Evolutionary conservation across 768 basidiomycete species (phyloP).

Genomic region (Leucosporidium scottii): DNA sequence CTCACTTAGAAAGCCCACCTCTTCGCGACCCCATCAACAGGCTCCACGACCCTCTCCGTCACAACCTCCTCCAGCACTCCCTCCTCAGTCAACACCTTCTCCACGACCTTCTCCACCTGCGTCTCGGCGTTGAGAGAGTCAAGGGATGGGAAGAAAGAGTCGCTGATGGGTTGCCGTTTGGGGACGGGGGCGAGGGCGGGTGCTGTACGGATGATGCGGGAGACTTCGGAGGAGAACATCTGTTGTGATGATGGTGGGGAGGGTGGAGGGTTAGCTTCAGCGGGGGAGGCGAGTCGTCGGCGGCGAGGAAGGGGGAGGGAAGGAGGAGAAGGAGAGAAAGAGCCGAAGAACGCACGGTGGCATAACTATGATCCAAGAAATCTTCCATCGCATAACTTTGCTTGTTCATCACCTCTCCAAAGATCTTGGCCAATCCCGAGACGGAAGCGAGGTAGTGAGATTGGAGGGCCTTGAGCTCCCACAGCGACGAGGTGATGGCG

Average conservation of each 20-base stretch:
- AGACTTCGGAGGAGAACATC: conserved; percentile 80
- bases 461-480: conserved; percentile 78
- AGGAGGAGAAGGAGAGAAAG: background rate
- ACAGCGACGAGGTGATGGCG: conserved; percentile 79
- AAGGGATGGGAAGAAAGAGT: conserved; percentile 39
- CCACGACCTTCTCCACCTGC: no score
- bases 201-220: conserved; percentile 71
- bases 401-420: conserved; percentile 86
- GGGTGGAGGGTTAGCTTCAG: background rate
- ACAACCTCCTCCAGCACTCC: no score
- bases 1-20: no score
- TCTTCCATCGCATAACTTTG: conserved; percentile 85
- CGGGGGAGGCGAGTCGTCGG: background rate
- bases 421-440: conserved; percentile 79
- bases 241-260: conserved; percentile 42
- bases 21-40: no score
- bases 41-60: no score
- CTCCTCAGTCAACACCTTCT: no score
- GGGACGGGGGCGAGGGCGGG: conserved; percentile 48
- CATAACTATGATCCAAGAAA: conserved; percentile 80
- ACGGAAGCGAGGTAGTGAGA: conserved; percentile 78
- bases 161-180: conserved; percentile 27
- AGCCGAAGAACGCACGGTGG: conserved; percentile 39
- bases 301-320: conserved; percentile 11
- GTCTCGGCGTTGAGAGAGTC: conserved; percentile 50